phyloP scores from a whole-genome alignment of 2,329 filamentous ascomycete species.

The Nannizzia gypsea region DNA sequence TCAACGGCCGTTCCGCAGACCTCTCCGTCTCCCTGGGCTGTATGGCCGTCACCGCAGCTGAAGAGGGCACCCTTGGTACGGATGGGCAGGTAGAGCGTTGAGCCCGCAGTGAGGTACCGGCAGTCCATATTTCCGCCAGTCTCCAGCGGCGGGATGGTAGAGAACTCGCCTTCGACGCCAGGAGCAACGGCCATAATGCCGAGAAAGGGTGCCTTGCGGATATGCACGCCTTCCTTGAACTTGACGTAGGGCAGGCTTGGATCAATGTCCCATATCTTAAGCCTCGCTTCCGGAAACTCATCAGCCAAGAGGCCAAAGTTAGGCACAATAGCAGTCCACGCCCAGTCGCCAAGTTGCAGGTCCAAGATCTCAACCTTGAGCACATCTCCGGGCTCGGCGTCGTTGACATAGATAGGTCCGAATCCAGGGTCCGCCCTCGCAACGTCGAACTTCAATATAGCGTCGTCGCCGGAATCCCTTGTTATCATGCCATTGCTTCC shows the following conservation, averaged over 20 bases:
- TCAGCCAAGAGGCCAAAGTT: constrained; percentile 41
- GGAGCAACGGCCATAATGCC: constrained; percentile 44
- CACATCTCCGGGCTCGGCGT: constrained; percentile 41
- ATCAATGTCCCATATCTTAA: constrained; percentile 42
- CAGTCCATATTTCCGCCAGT: constrained; percentile 47
- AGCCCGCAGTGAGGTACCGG: constrained; percentile 38
- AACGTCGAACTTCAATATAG: constrained; percentile 34
- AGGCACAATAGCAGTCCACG: constrained; percentile 44
- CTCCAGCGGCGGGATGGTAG: constrained; percentile 41
- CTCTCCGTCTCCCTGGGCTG: constrained; percentile 44
- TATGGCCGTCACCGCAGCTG: constrained; percentile 45
- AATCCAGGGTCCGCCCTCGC: constrained; percentile 38
- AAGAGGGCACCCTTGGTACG: constrained; percentile 41
- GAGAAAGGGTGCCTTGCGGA: constrained; percentile 42
- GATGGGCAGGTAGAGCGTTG: constrained; percentile 40
- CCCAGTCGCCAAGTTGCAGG: constrained; percentile 37
- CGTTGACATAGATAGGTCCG: constrained; percentile 41
- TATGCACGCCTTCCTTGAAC: constrained; percentile 38
- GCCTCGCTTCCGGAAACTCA: constrained; percentile 34
- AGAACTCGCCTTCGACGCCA: constrained; percentile 34
- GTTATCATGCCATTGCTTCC: constrained; percentile 42
- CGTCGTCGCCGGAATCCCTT: constrained; percentile 30
- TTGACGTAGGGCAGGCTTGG: constrained; percentile 30
- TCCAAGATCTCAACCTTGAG: constrained; percentile 41
- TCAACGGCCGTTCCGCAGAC: constrained; percentile 48